phyloP scores from a whole-genome alignment of 371 early-diverging fungal genomes.

The Dentiscutata heterogama region DNA sequence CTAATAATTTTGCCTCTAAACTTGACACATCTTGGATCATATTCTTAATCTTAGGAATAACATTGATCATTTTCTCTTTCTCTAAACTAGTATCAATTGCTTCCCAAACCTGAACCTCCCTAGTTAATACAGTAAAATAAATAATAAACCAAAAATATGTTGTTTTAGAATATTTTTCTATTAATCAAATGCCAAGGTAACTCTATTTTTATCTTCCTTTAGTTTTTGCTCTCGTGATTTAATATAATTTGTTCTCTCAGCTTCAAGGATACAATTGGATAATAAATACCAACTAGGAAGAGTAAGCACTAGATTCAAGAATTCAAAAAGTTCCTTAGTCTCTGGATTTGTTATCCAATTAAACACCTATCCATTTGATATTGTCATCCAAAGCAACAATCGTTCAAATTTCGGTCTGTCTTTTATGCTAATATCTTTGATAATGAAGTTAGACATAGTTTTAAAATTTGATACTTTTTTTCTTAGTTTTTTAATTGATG shows the following conservation, averaged over 20 bases:
- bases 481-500: conserved; percentile 4
- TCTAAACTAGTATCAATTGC: conserved; percentile 30
- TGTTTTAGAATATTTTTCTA: conserved; percentile 34
- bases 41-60: conserved; percentile 17
- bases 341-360: not conserved
- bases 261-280: conserved; percentile 15
- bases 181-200: conserved; percentile 32
- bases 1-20: not conserved
- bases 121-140: not conserved
- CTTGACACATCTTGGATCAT: not conserved
- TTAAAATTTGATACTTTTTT: conserved; percentile 1
- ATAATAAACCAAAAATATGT: conserved; percentile 31
- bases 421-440: not conserved
- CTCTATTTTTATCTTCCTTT: conserved; percentile 18
- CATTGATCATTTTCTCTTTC: conserved; percentile 12
- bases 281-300: not conserved
- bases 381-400: not conserved
- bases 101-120: not conserved
- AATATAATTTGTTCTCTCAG: not conserved
- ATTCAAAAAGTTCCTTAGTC: conserved; percentile 23
- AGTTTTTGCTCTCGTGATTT: not conserved
- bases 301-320: conserved; percentile 7
- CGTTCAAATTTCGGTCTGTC: conserved; percentile 21
- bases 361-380: too few species aligned
- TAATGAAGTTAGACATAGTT: not conserved